A percentile compares a stretch with the other conserved stretches of the same genome.
phyloP scores from a whole-genome alignment of 345 rosid species.

The Citrus sinensis region DVS_A1.0 CM039163.1:42479501-42480000 shows the following conservation, averaged over 20 bases:
- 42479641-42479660: slow-evolving; percentile 35
- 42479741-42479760: slow-evolving; percentile 63
- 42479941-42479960: neutral
- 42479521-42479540: neutral
- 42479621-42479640: neutral
- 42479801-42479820: slow-evolving; percentile 7
- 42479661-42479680: slow-evolving; percentile 96
- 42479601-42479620: neutral
- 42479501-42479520: neutral
- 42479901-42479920: slow-evolving; percentile 95
- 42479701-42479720: slow-evolving; percentile 99
- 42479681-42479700: slow-evolving; percentile 86
- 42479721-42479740: slow-evolving; percentile 93
- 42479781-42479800: neutral
- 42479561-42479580: neutral
- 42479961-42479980: neutral
- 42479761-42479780: slow-evolving; percentile 64
- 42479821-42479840: slow-evolving; percentile 20
- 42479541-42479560: neutral
- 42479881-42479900: slow-evolving; percentile 94
- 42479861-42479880: slow-evolving; percentile 96
- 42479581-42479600: neutral
- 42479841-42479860: slow-evolving; percentile 96
- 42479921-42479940: slow-evolving; percentile 55
- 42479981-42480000: neutral